These are phyloP conservation scores for Artemisia annua DNA, from an alignment of 129 eudicot genomes.

Conservation along the genomic window DNA sequence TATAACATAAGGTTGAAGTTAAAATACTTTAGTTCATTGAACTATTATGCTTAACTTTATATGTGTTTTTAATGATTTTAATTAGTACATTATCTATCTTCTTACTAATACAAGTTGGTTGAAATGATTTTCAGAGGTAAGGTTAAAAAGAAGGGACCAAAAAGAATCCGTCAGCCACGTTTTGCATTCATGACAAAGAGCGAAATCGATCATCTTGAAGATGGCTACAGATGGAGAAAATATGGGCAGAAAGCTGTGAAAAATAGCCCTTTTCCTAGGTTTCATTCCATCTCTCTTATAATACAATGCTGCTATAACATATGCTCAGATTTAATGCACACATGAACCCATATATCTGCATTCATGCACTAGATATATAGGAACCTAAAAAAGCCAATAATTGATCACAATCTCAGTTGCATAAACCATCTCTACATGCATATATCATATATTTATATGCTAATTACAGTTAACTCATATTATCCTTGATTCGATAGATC, in stretches of 20 bases:
- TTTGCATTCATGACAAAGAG: slow-evolving; percentile 91
- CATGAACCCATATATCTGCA: not conserved
- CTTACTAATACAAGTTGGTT: slow-evolving; percentile 23
- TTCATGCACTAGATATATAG: not conserved
- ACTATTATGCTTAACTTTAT: slow-evolving; percentile 1
- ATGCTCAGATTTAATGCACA: not conserved
- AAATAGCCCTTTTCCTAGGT: slow-evolving; percentile 98
- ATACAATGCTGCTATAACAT: not conserved
- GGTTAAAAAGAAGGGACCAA: slow-evolving; percentile 62
- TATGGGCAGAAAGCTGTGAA: slow-evolving; percentile 98
- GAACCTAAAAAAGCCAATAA: not conserved
- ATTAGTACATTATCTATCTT: not conserved
- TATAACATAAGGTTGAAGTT: no score
- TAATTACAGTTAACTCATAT: not conserved
- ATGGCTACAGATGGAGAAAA: slow-evolving; percentile 96
- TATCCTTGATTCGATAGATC: not conserved
- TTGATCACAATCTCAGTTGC: not conserved
- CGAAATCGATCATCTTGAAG: slow-evolving; percentile 95
- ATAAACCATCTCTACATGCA: not conserved
- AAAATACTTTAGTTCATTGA: no score
- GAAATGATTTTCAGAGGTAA: slow-evolving; percentile 54
- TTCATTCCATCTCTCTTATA: not conserved
- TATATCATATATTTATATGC: not conserved
- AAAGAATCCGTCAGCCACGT: slow-evolving; percentile 73
- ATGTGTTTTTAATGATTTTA: not conserved